These are phyloP conservation scores for Patellaria atrata DNA, from an alignment of 495 filamentous ascomycete species.

Conservation along the genomic window DNA sequence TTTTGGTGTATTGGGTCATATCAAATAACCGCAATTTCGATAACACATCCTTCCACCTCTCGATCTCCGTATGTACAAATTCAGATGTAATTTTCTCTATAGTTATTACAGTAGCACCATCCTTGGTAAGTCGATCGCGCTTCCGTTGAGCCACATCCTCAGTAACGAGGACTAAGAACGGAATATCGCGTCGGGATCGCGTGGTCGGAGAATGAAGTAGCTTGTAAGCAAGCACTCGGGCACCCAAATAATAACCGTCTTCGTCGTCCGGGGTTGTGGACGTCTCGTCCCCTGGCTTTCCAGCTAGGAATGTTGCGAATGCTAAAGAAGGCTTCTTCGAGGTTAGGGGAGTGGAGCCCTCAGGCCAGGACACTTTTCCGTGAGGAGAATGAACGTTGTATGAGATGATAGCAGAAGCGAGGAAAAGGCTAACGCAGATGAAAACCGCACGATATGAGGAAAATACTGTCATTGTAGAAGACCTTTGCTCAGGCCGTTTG, in stretches of 20 bases:
- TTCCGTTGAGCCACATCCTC: conserved; percentile 15
- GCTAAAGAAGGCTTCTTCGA: too few relatives aligned
- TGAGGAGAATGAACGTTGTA: too few relatives aligned
- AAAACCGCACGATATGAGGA: too few relatives aligned
- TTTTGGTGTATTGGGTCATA: conserved; percentile 16
- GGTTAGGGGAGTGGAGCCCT: too few relatives aligned
- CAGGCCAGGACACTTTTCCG: too few relatives aligned
- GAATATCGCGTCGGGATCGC: conserved; percentile 8
- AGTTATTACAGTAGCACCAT: conserved; percentile 19
- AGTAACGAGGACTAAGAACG: conserved; percentile 22
- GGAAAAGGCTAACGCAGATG: too few relatives aligned
- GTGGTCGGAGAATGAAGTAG: conserved; percentile 5
- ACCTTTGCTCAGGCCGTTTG: too few relatives aligned
- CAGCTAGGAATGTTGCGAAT: too few relatives aligned
- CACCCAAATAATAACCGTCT: conserved; percentile 3
- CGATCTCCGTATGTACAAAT: conserved; percentile 9
- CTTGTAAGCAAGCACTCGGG: conserved; percentile 7
- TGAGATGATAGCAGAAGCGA: too few relatives aligned
- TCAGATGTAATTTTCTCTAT: conserved; percentile 14
- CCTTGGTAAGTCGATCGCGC: conserved; percentile 13
- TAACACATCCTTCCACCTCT: conserved; percentile 17
- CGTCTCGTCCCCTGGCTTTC: too few relatives aligned
- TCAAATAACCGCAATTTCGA: conserved; percentile 21
- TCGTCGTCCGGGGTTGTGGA: too few relatives aligned
- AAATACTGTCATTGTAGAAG: too few relatives aligned